A percentile compares a stretch with the other conserved stretches of the same genome.
Evolutionary conservation across 2,329 filamentous ascomycete species (phyloP).

Genomic region (Sclerotinia spermophila): DNA sequence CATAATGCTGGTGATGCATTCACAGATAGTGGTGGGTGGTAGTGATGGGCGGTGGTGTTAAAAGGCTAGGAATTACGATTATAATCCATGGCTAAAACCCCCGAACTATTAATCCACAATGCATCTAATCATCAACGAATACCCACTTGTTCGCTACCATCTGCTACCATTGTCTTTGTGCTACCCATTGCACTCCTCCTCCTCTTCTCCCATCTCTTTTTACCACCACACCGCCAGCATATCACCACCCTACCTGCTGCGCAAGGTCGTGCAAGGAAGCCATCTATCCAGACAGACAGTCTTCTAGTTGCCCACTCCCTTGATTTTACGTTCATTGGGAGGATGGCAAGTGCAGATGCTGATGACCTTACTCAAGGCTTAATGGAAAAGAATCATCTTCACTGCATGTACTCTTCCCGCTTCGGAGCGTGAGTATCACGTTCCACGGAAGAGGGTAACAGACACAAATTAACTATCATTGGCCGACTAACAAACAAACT

Average conservation of each 20-base stretch:
- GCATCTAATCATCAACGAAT: neutral
- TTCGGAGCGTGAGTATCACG: neutral
- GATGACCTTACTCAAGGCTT: conserved; percentile 4
- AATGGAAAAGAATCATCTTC: conserved; percentile 3
- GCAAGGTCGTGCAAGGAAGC: conserved; percentile 11
- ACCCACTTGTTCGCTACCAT: neutral
- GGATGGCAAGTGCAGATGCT: conserved; percentile 8
- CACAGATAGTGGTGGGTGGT: neutral
- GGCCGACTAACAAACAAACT: conserved; percentile 3
- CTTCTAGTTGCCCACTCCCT: neutral
- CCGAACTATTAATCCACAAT: neutral
- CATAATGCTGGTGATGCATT: neutral
- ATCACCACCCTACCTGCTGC: conserved; percentile 1
- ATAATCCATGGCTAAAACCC: conserved; percentile 7
- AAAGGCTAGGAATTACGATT: conserved; percentile 1
- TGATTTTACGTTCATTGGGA: conserved; percentile 1
- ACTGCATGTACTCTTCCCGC: conserved; percentile 5
- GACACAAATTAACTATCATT: conserved; percentile 2
- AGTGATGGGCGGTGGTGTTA: neutral
- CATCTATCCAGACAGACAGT: conserved; percentile 1
- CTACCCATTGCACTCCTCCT: neutral
- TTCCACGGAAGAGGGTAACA: conserved; percentile 10
- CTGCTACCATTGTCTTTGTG: neutral
- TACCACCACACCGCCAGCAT: conserved; percentile 6
- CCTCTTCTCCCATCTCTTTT: conserved; percentile 1